These are phyloP conservation scores for Moricandia arvensis DNA, from an alignment of 345 rosid genomes.

Conservation along the genomic window DNA sequence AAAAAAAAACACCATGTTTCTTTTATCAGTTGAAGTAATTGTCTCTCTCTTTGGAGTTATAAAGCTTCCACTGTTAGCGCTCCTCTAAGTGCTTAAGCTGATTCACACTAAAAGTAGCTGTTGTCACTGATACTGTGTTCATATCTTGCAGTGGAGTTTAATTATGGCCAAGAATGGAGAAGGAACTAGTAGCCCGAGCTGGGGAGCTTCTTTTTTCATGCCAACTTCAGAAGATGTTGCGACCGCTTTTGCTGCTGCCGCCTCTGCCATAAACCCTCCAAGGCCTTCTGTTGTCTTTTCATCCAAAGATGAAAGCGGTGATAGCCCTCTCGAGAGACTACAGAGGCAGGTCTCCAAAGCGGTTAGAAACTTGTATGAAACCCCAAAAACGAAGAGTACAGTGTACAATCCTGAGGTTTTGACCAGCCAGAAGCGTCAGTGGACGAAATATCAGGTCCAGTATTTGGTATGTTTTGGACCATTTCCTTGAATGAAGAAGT, in stretches of 20 bases:
- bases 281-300: constrained; percentile 85
- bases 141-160: constrained; percentile 36
- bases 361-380: constrained; percentile 64
- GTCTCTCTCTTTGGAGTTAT: not conserved
- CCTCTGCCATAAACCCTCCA: constrained; percentile 67
- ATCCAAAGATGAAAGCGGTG: constrained; percentile 58
- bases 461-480: constrained; percentile 58
- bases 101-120: not conserved
- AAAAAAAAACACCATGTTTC: not conserved
- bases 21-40: not conserved
- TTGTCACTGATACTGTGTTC: constrained; percentile 6
- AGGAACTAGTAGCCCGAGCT: constrained; percentile 73
- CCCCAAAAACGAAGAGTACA: constrained; percentile 53
- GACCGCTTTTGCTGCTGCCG: constrained; percentile 80
- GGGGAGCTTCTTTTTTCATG: constrained; percentile 69
- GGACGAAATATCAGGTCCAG: constrained; percentile 85
- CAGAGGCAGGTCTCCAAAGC: constrained; percentile 69
- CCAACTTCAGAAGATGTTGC: constrained; percentile 83
- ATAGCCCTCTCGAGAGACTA: constrained; percentile 66
- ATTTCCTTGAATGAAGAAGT: not conserved
- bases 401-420: constrained; percentile 89
- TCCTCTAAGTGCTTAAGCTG: not conserved
- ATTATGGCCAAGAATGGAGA: constrained; percentile 63
- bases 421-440: constrained; percentile 93
- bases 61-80: not conserved